phyloP scores from a whole-genome alignment of 139 green algal genomes.

The Chlamydomonas incerta region DNA sequence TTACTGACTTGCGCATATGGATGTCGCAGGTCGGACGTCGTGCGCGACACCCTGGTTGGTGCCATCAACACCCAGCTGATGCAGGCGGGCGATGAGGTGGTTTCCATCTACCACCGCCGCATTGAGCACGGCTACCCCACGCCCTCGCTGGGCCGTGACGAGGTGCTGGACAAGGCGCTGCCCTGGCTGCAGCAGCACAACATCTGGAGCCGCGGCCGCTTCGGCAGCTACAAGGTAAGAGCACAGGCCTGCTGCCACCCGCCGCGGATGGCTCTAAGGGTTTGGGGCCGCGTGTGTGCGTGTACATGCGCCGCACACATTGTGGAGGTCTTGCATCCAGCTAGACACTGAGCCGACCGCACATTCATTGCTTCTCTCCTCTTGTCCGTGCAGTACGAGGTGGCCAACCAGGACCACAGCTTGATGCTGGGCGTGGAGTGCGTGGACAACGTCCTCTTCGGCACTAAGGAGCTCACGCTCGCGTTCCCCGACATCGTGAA shows the following conservation, averaged over 20 bases:
- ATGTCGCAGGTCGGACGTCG: conserved; percentile 73
- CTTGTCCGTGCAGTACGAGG: conserved; percentile 80
- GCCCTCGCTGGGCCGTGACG: conserved; percentile 81
- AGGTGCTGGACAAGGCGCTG: conserved; percentile 85
- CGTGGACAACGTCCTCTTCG: conserved; percentile 90
- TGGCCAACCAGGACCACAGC: conserved; percentile 92
- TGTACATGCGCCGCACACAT: neutral
- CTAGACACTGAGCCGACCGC: too few relatives aligned
- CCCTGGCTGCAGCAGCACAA: conserved; percentile 82
- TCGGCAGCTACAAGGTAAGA: conserved; percentile 88
- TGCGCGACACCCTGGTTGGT: conserved; percentile 82
- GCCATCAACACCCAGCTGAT: conserved; percentile 85
- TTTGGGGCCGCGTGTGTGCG: too few relatives aligned
- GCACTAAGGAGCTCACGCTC: conserved; percentile 88
- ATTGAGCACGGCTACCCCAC: conserved; percentile 93
- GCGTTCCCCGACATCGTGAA: conserved; percentile 90
- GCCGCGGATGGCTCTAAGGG: too few relatives aligned
- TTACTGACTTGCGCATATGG: too few relatives aligned
- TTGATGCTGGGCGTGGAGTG: conserved; percentile 93
- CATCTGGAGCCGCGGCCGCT: conserved; percentile 90
- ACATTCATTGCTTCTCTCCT: too few relatives aligned
- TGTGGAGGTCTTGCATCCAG: too few relatives aligned
- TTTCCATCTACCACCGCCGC: conserved; percentile 88
- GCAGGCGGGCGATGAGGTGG: conserved; percentile 71
- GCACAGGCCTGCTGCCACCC: neutral